phyloP scores from a whole-genome alignment of 1,284 basidiomycete species.

The Sphaerobolus stellatus region DNA sequence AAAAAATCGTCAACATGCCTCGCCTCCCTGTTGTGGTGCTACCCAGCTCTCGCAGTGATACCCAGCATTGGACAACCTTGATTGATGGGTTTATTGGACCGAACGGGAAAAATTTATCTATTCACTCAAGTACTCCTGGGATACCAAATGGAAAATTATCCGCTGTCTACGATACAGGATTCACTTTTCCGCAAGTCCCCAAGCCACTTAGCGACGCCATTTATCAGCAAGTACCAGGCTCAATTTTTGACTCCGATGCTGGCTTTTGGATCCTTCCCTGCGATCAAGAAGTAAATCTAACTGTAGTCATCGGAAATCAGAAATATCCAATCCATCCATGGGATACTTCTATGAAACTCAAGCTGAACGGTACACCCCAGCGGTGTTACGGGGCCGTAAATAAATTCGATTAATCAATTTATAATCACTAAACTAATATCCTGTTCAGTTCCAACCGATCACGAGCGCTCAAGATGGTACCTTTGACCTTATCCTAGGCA shows the following conservation, averaged over 20 bases:
- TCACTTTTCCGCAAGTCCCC: constrained; percentile 68
- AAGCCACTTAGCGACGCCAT: constrained; percentile 73
- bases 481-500: constrained; percentile 79
- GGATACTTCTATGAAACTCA: constrained; percentile 56
- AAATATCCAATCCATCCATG: constrained; percentile 72
- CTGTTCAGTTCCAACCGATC: constrained; percentile 73
- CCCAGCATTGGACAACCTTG: constrained; percentile 77
- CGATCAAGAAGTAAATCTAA: constrained; percentile 65
- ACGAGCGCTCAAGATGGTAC: constrained; percentile 61
- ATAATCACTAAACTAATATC: constrained; percentile 10
- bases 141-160: constrained; percentile 61
- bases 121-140: constrained; percentile 63
- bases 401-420: constrained; percentile 21
- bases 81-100: constrained; percentile 72
- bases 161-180: constrained; percentile 75
- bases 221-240: constrained; percentile 75
- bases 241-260: constrained; percentile 59
- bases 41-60: constrained; percentile 48
- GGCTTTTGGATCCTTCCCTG: constrained; percentile 71
- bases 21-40: constrained; percentile 68
- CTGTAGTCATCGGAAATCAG: constrained; percentile 66
- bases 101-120: constrained; percentile 56
- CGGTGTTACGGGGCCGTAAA: constrained; percentile 65
- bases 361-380: constrained; percentile 52
- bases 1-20: constrained; percentile 59